Evolutionary conservation across 2,329 filamentous ascomycete genomes (phyloP), one percentile per base, ranked within the genome.

Genomic region (Fusarium luffae): DNA sequence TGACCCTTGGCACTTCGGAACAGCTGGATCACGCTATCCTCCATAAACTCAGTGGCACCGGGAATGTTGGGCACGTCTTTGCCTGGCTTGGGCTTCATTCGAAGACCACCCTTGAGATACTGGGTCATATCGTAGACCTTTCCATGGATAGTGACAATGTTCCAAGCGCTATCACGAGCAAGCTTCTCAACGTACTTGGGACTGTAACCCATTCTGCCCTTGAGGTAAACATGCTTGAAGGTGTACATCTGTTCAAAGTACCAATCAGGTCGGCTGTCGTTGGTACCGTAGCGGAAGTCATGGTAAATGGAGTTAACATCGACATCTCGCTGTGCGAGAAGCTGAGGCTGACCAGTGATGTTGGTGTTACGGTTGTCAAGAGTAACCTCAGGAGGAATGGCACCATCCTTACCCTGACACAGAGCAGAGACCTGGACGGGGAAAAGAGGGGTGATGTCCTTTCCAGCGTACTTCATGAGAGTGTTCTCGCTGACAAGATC

Each of bases 381-480:
- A 48, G 92, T 91, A n/a, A 99, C 93, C 43, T 89, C 86, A 5
- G 87, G 86, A 75, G 93, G 86, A 44, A 89, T 82, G 3, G 75
- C 77, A 23, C 91, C 92, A 69, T 90, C 85, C 32, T 87, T 88
- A 62, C 95, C 96, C 63, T 92, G 88, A 80, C 96, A 99, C 40
- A 99, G 86, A 44, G 95, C 94, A 7, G 92, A 97, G 18, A 99
- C 95, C 78, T 99, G 96, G 1, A 99, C 86, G 0, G 97, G 96
- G 82, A 99, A 99, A 13, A 99, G 85, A 41, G 87, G 84, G 23
- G 93, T 97, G n/a, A 94, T 90, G 76, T 99, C 97, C 44, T 89
- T 82, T 55, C 96, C 96, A 49, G 92, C 94, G 74, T 98, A 99
- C 73, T 92, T 91, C 68, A 91, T 84, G 48, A 98, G 81, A 10